Conservation (phyloP, 495 filamentous ascomycete genomes). For the Cudoniella acicularis region DNA sequence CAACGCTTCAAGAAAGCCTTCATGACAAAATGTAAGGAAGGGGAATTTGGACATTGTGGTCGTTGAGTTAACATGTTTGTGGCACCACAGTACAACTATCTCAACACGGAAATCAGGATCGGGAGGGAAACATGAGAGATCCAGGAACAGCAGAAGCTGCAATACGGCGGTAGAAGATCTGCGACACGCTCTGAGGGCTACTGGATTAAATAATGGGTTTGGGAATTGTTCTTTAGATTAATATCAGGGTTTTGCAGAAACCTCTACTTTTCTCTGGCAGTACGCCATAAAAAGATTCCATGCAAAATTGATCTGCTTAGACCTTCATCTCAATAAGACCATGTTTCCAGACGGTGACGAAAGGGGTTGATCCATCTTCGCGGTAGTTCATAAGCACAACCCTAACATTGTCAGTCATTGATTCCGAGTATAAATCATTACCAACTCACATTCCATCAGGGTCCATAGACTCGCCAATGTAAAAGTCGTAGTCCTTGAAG, state of each 20-base stretch:
- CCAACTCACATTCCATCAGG: slow-evolving; percentile 78
- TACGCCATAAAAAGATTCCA: slow-evolving; percentile 4
- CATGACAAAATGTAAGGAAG: too few species aligned
- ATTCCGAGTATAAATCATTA: background rate
- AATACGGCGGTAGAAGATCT: too few species aligned
- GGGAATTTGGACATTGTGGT: too few species aligned
- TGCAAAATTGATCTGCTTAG: slow-evolving; percentile 42
- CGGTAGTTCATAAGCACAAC: slow-evolving; percentile 94
- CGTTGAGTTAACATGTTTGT: too few species aligned
- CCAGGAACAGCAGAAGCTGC: too few species aligned
- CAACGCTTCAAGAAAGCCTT: too few species aligned
- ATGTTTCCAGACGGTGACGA: slow-evolving; percentile 90
- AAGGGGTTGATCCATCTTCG: slow-evolving; percentile 91
- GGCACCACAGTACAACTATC: too few species aligned
- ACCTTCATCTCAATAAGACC: slow-evolving; percentile 90
- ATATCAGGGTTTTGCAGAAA: slow-evolving; percentile 9
- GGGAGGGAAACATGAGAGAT: too few species aligned
- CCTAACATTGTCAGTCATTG: slow-evolving; percentile 43
- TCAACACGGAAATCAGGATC: too few species aligned
- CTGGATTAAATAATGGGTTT: background rate
- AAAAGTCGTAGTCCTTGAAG: slow-evolving; percentile 95
- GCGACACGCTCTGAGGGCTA: too few species aligned
- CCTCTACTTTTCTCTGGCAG: slow-evolving; percentile 7
- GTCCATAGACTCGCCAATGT: slow-evolving; percentile 87
- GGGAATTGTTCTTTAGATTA: slow-evolving; percentile 5